Evolutionary conservation across 1,284 basidiomycete genomes (phyloP).

Genomic region (Gastroboletus turbinatus): DNA sequence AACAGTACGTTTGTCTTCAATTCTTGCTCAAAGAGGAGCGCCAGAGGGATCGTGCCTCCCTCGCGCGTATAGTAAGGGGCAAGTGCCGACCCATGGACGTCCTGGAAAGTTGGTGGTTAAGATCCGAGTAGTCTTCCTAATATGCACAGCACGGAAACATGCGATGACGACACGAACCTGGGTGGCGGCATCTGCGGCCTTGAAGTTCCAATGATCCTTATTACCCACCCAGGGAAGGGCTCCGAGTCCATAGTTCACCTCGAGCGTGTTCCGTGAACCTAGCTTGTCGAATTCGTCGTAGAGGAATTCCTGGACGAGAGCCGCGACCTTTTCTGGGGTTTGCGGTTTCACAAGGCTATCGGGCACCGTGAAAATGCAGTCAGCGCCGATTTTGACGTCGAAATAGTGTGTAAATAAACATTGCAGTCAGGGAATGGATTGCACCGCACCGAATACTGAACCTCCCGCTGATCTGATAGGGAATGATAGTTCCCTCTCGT

Average conservation of each 20-base stretch:
- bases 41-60: not conserved
- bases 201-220: not conserved
- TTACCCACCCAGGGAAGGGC: not conserved
- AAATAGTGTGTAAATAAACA: not conserved
- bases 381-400: not conserved
- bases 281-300: not conserved
- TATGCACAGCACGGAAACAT: not conserved
- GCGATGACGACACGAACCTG: not conserved
- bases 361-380: not conserved
- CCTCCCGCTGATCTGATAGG: not conserved
- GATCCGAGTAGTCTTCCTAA: not conserved
- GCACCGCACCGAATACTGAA: not conserved
- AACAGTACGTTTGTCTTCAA: not conserved
- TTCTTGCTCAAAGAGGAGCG: not conserved
- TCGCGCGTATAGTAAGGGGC: not conserved
- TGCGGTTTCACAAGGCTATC: not conserved
- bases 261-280: not conserved
- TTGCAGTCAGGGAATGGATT: not conserved
- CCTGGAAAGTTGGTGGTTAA: not conserved
- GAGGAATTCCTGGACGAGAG: not conserved
- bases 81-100: not conserved
- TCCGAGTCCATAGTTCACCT: not conserved
- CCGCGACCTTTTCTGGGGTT: not conserved
- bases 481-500: not conserved
- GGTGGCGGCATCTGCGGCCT: not conserved